Percentiles rank a stretch among this genome's conserved stretches.
phyloP scores from a whole-genome alignment of 331 rosid genomes.

The Spiraea crenata region DNA sequence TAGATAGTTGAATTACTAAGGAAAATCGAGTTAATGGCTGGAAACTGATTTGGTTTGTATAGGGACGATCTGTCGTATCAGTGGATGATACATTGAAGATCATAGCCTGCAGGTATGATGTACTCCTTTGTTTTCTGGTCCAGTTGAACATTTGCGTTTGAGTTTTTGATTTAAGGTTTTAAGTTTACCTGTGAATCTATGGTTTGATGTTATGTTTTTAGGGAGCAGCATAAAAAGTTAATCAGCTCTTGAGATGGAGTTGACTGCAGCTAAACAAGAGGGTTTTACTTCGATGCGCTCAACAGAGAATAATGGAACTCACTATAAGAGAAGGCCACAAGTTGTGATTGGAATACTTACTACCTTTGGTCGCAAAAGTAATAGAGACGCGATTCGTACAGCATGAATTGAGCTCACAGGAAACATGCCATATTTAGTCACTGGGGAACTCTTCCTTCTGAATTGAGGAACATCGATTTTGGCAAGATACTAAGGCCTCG shows the following conservation, averaged over 20 bases:
- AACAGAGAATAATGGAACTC: constrained; percentile 56
- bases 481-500: no score
- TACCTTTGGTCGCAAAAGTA: constrained; percentile 75
- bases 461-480: no score
- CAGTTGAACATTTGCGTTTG: constrained; percentile 3
- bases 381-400: constrained; percentile 91
- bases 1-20: not conserved
- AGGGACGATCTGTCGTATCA: constrained; percentile 88
- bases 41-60: not conserved
- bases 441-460: no score
- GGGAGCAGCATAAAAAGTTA: constrained; percentile 92
- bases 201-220: constrained; percentile 28
- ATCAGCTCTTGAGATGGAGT: constrained; percentile 76
- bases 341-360: constrained; percentile 83
- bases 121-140: constrained; percentile 17
- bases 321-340: constrained; percentile 60
- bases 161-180: not conserved
- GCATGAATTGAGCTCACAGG: no score
- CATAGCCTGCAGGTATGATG: constrained; percentile 79
- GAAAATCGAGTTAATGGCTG: not conserved
- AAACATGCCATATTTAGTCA: no score
- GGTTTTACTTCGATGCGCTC: constrained; percentile 59
- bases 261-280: constrained; percentile 76
- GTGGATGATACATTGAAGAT: constrained; percentile 92
- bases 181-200: not conserved